Conservation (phyloP, 805 yeast genomes). For the Sungouiozyma ichnusensis region DNA sequence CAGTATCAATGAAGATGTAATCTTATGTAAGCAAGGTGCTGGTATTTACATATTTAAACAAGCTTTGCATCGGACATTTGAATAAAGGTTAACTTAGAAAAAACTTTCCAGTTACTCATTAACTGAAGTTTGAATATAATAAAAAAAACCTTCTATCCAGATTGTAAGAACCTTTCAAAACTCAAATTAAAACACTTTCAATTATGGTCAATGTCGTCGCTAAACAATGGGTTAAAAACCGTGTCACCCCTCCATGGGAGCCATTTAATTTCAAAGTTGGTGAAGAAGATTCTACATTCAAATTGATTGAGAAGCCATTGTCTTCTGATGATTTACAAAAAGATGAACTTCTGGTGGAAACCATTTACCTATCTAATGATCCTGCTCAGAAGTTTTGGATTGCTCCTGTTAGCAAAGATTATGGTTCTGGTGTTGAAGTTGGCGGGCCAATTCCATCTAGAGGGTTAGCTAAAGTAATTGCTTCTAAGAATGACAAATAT, state of each 20-base stretch:
- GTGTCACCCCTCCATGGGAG: slow-evolving; percentile 17
- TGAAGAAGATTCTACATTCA: slow-evolving; percentile 25
- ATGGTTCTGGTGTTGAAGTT: slow-evolving; percentile 29
- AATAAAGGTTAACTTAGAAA: no score
- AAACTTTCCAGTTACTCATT: background rate
- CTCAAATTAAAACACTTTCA: background rate
- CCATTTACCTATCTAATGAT: slow-evolving; percentile 42
- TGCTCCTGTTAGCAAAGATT: slow-evolving; percentile 23
- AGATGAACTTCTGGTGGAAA: slow-evolving; percentile 37
- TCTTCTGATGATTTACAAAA: slow-evolving; percentile 23
- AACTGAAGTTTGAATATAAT: no score
- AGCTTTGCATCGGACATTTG: no score
- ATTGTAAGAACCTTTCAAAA: background rate
- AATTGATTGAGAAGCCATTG: slow-evolving; percentile 13
- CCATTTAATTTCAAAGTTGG: slow-evolving; percentile 20
- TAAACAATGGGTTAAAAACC: slow-evolving; percentile 26
- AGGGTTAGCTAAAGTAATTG: slow-evolving; percentile 42
- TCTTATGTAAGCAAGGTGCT: background rate
- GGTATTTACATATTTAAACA: background rate
- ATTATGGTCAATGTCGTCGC: slow-evolving; percentile 14
- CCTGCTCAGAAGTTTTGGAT: slow-evolving; percentile 57
- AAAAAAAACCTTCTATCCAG: background rate
- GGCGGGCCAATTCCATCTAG: slow-evolving; percentile 37
- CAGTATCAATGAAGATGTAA: background rate
- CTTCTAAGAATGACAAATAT: slow-evolving; percentile 34